Percentiles rank a stretch among this genome's conserved stretches.
Conservation (phyloP, 2,329 filamentous ascomycete genomes). For the Phoma herbarum region DNA sequence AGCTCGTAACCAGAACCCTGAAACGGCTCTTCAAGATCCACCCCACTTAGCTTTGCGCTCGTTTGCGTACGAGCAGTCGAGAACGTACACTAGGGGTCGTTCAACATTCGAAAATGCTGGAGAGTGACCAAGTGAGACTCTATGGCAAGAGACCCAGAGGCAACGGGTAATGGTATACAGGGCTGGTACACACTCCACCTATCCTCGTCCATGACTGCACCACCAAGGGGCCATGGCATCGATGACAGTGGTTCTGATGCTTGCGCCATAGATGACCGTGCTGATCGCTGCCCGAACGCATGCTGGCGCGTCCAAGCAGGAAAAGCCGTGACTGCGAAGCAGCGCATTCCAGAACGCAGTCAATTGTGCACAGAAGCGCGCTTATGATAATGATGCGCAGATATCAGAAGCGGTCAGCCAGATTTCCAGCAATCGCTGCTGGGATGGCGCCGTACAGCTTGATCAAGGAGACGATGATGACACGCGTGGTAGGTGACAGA, state of each 20-base stretch:
- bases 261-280: background rate
- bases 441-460: background rate
- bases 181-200: too few species aligned
- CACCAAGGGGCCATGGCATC: background rate
- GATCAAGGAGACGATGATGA: background rate
- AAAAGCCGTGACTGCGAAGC: background rate
- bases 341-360: background rate
- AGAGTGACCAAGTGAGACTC: too few species aligned
- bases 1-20: too few species aligned
- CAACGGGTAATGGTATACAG: too few species aligned
- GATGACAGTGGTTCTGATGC: background rate
- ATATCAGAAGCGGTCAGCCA: background rate
- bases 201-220: background rate
- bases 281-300: background rate
- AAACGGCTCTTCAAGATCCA: too few species aligned
- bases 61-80: too few species aligned
- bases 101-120: too few species aligned
- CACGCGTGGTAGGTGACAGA: background rate
- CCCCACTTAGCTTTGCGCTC: too few species aligned
- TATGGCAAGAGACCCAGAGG: too few species aligned
- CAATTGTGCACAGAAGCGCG: background rate
- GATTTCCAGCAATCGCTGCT: background rate
- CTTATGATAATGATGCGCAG: background rate
- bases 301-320: background rate
- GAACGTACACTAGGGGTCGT: too few species aligned